phyloP scores from a whole-genome alignment of 2,329 filamentous ascomycete species.

The Arachnomyces sp. region DNA sequence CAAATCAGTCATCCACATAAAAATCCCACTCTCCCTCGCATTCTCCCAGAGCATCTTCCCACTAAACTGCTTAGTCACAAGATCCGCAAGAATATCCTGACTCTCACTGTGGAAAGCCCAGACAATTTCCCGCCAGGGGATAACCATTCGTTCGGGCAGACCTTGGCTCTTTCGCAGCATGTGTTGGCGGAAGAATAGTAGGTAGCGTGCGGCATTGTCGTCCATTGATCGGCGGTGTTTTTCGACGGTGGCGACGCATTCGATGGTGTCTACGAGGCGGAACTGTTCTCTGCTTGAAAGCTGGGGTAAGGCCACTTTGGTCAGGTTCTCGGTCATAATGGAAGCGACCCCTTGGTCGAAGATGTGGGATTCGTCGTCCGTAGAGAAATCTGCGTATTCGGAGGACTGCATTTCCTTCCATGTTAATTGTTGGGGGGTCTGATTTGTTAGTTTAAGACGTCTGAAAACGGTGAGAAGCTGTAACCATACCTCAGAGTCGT shows the following conservation, averaged over 20 bases:
- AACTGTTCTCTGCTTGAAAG: slow-evolving; percentile 82
- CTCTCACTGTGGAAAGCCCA: slow-evolving; percentile 43
- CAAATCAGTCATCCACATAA: slow-evolving; percentile 84
- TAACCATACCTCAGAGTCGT: slow-evolving; percentile 35
- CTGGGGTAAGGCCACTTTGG: slow-evolving; percentile 64
- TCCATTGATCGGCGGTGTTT: slow-evolving; percentile 83
- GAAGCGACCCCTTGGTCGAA: slow-evolving; percentile 65
- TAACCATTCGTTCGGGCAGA: slow-evolving; percentile 51
- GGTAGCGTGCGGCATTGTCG: slow-evolving; percentile 77
- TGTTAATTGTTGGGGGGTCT: slow-evolving; percentile 33
- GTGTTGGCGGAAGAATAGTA: slow-evolving; percentile 80
- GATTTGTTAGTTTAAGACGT: slow-evolving; percentile 9
- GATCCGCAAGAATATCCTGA: slow-evolving; percentile 81
- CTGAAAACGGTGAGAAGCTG: background rate
- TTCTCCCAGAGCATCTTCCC: slow-evolving; percentile 75
- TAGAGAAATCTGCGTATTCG: slow-evolving; percentile 40
- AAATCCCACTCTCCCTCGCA: slow-evolving; percentile 78
- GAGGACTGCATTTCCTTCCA: slow-evolving; percentile 44
- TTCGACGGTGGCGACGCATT: slow-evolving; percentile 76
- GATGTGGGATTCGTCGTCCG: slow-evolving; percentile 50
- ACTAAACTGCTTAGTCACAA: slow-evolving; percentile 71
- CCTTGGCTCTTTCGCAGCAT: slow-evolving; percentile 59
- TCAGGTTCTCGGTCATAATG: slow-evolving; percentile 68
- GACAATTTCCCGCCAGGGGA: slow-evolving; percentile 45
- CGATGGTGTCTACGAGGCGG: slow-evolving; percentile 71